Evolutionary conservation across 345 rosid genomes (phyloP), one percentile per base, ranked within the genome.

Genomic region (Isatis tinctoria): DNA sequence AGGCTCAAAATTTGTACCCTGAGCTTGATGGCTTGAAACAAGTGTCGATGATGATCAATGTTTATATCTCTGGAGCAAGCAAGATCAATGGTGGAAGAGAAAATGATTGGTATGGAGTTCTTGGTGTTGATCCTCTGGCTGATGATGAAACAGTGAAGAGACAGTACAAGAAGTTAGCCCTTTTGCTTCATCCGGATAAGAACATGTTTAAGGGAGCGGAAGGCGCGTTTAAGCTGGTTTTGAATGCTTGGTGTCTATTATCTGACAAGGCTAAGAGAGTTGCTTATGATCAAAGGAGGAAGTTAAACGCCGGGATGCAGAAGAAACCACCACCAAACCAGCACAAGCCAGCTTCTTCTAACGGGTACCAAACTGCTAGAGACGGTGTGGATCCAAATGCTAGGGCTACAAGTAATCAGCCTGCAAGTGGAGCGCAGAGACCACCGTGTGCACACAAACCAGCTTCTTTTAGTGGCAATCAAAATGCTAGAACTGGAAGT

Each of bases 151-250:
- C 78, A 0, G 74, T 85, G 20, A 84, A 76, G 75, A 87, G 79
- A 76, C 91, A 90, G 56, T 88, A 85, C 60, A 79, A 85, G 67
- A 88, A 83, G 80, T 80, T 88, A 37, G 91, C 86, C 40, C 75
- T 88, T 72, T 72, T 81, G 74, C 90, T 91, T 65, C 97, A 87
- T 60, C 96, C 97, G 14, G 93, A 91, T 66, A 91, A 91, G 79
- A 91, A 91, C 83, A 89, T 80, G 75, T 85, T 78, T 27, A 45
- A 78, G 3, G 91, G 96, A 35, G 90, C 96, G 0, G 92, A 86
- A 73, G 92, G 90, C 14, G 93, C 97, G 35, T 91, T 89, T 67
- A 87, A 89, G 74, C 68, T 85, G 56, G 89, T 88, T 69, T 86
- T 74, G 0, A 81, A 88, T 75, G 89, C 89, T 51, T 89, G 93